Base-by-base conservation (phyloP, 1,139 yeast genomes). In the Suhomyces anneliseae region DNA sequence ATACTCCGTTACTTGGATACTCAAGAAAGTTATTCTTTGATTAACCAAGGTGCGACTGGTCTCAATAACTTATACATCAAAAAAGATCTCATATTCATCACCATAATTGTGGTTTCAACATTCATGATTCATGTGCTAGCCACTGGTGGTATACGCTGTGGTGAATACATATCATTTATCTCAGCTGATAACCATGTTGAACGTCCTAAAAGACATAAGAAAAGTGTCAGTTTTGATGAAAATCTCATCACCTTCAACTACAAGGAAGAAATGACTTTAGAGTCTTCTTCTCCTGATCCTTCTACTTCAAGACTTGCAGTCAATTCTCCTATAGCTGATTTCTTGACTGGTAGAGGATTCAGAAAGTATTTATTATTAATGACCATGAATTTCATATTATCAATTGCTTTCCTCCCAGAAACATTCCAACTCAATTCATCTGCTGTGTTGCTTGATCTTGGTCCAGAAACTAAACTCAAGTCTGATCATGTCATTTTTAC, bases 401-500 rank as follows among this genome's bases (percentile, higher is more conserved):
- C 52, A 15, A 45, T 50, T 11, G 26, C 54, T 6, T 38, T 52
- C 12, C 40, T 58, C 12, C 69, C 68, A 8, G 34, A 49, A 11
- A 43, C 43, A 19, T 50, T 61, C 8, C 46, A 58, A 26, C 47
- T 62, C 38, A 62, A 55, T 39, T 54, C 65, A 1, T 48, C 64
- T 10, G 50, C 59, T 6, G 50, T 54, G 2, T 24, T 65, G 8
- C 48, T 50, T 43, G 45, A 42, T n/a, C 32, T 49, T 2, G 44
- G 42, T 12, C 46, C 52, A 7, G 45, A 42, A 6, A 7, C 34
- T 31, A 29, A 42, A 14, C 37, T 67, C 31, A 60, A 56, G 31
- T 58, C 58, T 7, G 71, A 67, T 45, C 70, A 65, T 46, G 32
- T 66, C 35, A 52, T 57, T 41, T 50, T 57, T 39, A 48, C 66